Evolutionary conservation across 495 filamentous ascomycete genomes (phyloP).

Genomic region (Parachaetomium inaequale): DNA sequence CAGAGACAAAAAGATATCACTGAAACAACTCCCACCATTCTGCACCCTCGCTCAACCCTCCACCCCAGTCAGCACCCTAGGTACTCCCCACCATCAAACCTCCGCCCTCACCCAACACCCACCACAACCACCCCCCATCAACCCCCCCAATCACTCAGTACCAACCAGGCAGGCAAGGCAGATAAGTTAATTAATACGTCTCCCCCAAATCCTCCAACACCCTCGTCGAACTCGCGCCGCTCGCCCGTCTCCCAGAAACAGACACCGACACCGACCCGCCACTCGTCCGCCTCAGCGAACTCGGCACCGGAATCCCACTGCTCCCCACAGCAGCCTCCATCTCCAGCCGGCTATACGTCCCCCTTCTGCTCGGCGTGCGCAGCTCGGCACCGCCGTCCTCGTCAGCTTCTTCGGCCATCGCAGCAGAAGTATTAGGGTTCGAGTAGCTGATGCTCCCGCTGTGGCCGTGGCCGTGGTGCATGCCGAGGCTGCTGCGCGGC

Average conservation of each 20-base stretch:
- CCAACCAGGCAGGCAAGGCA: background rate
- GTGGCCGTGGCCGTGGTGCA: conserved; percentile 31
- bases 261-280: conserved; percentile 34
- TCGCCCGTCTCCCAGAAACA: conserved; percentile 38
- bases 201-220: conserved; percentile 48
- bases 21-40: background rate
- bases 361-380: conserved; percentile 31
- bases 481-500: conserved; percentile 51
- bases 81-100: background rate
- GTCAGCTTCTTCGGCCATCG: conserved; percentile 34
- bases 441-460: conserved; percentile 42
- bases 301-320: conserved; percentile 36
- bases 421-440: conserved; percentile 28
- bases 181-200: conserved; percentile 38
- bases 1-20: background rate
- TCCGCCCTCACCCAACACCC: background rate
- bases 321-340: conserved; percentile 43
- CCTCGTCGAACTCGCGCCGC: conserved; percentile 22
- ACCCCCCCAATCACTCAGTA: background rate
- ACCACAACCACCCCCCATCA: background rate
- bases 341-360: conserved; percentile 52
- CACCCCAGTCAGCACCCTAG: background rate
- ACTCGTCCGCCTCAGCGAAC: conserved; percentile 48
- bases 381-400: conserved; percentile 17
- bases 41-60: background rate